Conservation (phyloP, 1,139 yeast species). For the Geotrichum klebahnii region DNA sequence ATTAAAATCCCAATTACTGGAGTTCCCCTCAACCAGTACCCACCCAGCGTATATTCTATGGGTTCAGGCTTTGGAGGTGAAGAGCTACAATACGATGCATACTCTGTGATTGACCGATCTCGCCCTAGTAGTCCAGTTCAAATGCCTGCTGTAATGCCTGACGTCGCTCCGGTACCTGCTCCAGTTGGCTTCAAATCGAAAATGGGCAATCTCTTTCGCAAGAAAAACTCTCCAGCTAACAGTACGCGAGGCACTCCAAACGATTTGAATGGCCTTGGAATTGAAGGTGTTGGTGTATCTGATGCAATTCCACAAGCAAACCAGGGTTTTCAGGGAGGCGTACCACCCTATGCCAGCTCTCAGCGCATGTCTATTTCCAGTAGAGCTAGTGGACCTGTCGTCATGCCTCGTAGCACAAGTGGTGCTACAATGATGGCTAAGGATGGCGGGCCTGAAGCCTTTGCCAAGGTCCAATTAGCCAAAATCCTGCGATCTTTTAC, state of each 20-base stretch:
- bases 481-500: constrained; percentile 21
- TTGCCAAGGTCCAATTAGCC: background rate
- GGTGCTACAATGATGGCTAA: background rate
- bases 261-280: background rate
- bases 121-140: constrained; percentile 7
- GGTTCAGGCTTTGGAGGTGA: constrained; percentile 5
- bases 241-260: background rate
- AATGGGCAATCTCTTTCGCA: constrained; percentile 9
- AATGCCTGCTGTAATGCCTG: constrained; percentile 2
- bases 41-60: constrained; percentile 6
- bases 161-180: background rate
- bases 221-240: background rate
- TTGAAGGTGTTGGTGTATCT: background rate
- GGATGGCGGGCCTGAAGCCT: background rate
- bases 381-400: background rate
- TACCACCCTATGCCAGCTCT: constrained; percentile 2
- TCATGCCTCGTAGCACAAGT: background rate
- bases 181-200: constrained; percentile 1
- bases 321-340: no score
- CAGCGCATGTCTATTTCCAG: constrained; percentile 1
- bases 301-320: no score
- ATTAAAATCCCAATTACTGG: constrained; percentile 16
- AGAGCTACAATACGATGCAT: constrained; percentile 11
- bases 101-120: constrained; percentile 8
- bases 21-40: constrained; percentile 6